These are phyloP conservation scores for Septoria petroselini DNA, from an alignment of 2,329 filamentous ascomycete genomes.

Conservation along the genomic window DNA sequence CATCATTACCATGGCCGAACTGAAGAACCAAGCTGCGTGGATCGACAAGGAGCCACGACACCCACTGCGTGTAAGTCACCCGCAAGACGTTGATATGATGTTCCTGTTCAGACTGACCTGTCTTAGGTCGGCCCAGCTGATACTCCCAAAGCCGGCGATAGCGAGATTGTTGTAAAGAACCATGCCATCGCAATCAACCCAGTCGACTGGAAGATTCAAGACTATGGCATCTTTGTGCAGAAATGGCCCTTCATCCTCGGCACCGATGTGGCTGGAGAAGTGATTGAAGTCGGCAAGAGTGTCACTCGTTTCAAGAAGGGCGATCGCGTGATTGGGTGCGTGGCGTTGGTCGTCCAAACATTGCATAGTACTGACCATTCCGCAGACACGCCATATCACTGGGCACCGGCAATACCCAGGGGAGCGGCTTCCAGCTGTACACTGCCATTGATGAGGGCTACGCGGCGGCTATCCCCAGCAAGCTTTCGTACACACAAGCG, in stretches of 20 bases:
- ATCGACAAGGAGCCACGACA: conserved; percentile 26
- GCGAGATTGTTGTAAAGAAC: conserved; percentile 39
- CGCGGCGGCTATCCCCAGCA: conserved; percentile 41
- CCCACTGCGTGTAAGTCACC: conserved; percentile 10
- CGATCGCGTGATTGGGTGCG: conserved; percentile 38
- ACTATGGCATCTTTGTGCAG: conserved; percentile 35
- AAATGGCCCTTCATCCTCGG: conserved; percentile 40
- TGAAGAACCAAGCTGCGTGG: conserved; percentile 36
- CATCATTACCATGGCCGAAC: conserved; percentile 3
- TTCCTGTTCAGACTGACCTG: background rate
- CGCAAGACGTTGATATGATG: background rate
- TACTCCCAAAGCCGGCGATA: conserved; percentile 34
- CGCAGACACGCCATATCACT: conserved; percentile 28
- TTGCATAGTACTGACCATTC: background rate
- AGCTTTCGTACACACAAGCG: conserved; percentile 41
- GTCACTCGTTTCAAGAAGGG: conserved; percentile 39
- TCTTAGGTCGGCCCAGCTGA: conserved; percentile 31
- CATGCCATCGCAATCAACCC: conserved; percentile 41
- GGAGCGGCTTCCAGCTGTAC: conserved; percentile 40
- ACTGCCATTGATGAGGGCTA: conserved; percentile 33
- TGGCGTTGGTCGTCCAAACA: background rate
- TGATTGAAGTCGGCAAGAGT: conserved; percentile 37
- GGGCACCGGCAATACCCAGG: conserved; percentile 24
- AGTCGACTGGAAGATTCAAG: conserved; percentile 41
- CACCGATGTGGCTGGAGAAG: conserved; percentile 40